phyloP scores from a whole-genome alignment of 2,329 filamentous ascomycete genomes.

The Fusarium anguioides region DNA sequence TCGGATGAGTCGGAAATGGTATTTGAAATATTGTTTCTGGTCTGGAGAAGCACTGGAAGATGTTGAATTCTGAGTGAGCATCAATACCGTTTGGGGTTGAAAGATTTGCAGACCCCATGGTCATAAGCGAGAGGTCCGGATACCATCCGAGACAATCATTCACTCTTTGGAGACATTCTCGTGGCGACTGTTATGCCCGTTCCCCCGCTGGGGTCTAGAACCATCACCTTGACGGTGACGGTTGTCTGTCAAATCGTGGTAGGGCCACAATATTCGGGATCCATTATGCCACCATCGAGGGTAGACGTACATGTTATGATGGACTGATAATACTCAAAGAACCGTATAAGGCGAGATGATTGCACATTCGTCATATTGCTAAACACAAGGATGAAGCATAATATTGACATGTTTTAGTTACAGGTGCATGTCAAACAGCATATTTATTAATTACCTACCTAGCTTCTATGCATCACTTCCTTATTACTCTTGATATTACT shows the following conservation, averaged over 20 bases:
- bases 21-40: background rate
- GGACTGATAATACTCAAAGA: background rate
- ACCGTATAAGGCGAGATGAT: too few relatives aligned
- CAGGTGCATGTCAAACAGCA: conserved; percentile 5
- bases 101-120: conserved; percentile 26
- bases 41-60: background rate
- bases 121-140: conserved; percentile 29
- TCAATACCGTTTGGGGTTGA: background rate
- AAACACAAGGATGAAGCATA: conserved; percentile 7
- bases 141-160: conserved; percentile 31
- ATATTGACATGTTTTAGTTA: conserved; percentile 6
- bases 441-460: background rate
- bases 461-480: conserved; percentile 4
- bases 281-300: conserved; percentile 18
- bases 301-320: background rate
- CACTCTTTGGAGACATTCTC: conserved; percentile 3
- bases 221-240: background rate
- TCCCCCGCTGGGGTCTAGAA: conserved; percentile 21
- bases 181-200: conserved; percentile 20
- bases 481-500: conserved; percentile 5
- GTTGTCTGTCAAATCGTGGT: conserved; percentile 14
- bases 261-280: conserved; percentile 8
- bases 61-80: background rate
- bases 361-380: background rate
- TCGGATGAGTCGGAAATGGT: conserved; percentile 2